Evolutionary conservation across 106 monocot species (phyloP).

Genomic region (Apostasia ramifera): DNA sequence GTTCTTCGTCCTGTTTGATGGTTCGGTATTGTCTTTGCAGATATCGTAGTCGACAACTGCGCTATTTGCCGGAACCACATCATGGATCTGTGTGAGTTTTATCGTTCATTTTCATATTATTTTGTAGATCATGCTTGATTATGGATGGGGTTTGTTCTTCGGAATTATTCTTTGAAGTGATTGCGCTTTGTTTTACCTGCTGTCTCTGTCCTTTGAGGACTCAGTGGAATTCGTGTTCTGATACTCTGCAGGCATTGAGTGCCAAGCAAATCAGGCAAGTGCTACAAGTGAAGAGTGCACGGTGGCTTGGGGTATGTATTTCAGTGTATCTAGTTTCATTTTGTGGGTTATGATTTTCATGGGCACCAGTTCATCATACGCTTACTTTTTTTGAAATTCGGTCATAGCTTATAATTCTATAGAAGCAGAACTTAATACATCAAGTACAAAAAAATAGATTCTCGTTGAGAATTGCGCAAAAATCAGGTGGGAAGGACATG

Average conservation of each 20-base stretch:
- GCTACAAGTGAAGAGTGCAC: constrained; percentile 90
- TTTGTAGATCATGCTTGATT: neutral
- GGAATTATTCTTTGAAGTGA: neutral
- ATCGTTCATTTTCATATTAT: neutral
- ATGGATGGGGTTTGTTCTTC: constrained; percentile 7
- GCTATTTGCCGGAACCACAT: constrained; percentile 90
- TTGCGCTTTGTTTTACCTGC: neutral
- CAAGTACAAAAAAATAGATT: too few relatives aligned
- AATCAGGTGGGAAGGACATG: too few relatives aligned
- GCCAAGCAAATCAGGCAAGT: constrained; percentile 84
- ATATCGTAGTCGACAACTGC: constrained; percentile 81
- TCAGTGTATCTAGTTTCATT: too few relatives aligned
- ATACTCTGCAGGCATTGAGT: constrained; percentile 62
- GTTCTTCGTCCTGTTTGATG: neutral
- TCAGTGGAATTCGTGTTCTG: neutral
- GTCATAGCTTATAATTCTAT: too few relatives aligned
- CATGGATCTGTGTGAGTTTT: constrained; percentile 87
- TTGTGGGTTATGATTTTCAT: too few relatives aligned
- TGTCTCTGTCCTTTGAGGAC: neutral
- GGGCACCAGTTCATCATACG: too few relatives aligned
- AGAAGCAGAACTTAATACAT: too few relatives aligned
- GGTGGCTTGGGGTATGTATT: constrained; percentile 79
- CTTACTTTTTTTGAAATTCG: too few relatives aligned
- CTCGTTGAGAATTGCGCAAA: too few relatives aligned
- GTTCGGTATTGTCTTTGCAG: constrained; percentile 9